These are phyloP conservation scores for Cryptosporidium andersoni DNA, from an alignment of 169 alveolate species.

Conservation along the genomic window DNA sequence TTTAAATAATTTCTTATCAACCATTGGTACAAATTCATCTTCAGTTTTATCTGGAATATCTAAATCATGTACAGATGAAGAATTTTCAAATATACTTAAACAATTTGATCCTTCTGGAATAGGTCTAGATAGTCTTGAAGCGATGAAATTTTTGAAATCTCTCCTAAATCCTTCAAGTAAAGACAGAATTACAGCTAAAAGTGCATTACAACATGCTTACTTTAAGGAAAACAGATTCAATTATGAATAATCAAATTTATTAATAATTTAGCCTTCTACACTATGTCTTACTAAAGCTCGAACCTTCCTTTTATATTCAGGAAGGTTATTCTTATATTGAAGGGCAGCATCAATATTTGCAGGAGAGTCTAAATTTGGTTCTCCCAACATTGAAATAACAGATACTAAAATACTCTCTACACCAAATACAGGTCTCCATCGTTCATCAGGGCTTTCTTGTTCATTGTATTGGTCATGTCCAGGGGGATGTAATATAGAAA, in stretches of 20 bases:
- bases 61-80: conserved; percentile 1
- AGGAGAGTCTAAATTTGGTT: conserved; percentile 96
- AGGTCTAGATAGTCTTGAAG: conserved; percentile 16
- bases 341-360: conserved; percentile 96
- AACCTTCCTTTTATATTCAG: conserved; percentile 87
- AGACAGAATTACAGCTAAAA: conserved; percentile 46
- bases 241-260: not conserved
- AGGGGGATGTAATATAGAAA: conserved; percentile 96
- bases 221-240: not conserved
- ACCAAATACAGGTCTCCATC: conserved; percentile 98
- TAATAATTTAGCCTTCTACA: conserved; percentile 15
- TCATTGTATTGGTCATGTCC: conserved; percentile 94
- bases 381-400: conserved; percentile 95
- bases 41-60: conserved; percentile 39
- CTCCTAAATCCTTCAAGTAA: conserved; percentile 31
- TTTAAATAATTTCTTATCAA: conserved; percentile 2
- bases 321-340: conserved; percentile 84
- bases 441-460: conserved; percentile 96
- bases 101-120: conserved; percentile 47
- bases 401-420: conserved; percentile 94
- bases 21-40: conserved; percentile 2
- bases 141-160: conserved; percentile 6
- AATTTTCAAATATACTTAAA: conserved; percentile 15
- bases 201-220: conserved; percentile 57
- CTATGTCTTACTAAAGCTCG: conserved; percentile 82